A percentile compares a stretch with the other conserved stretches of the same genome.
Evolutionary conservation across 2,329 filamentous ascomycete genomes (phyloP).

Genomic region (Ascocoryne sarcoides): DNA sequence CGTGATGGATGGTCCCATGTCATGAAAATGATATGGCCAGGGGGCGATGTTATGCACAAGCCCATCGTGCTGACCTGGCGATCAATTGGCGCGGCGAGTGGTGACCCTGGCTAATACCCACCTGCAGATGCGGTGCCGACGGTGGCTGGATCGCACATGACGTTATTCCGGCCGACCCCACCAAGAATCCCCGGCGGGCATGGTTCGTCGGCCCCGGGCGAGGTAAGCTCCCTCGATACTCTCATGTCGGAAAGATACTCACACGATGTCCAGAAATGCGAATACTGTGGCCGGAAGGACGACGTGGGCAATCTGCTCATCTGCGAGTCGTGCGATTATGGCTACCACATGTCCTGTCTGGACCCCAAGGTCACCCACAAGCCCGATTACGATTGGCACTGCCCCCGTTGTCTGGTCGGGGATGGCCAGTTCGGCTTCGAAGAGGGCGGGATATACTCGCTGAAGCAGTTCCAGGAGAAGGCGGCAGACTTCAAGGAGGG

Average conservation of each 20-base stretch:
- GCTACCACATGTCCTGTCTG: conserved; percentile 79
- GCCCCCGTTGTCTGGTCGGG: conserved; percentile 86
- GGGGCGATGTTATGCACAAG: no score
- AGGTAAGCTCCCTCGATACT: conserved; percentile 46
- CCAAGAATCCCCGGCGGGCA: conserved; percentile 52
- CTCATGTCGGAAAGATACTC: conserved; percentile 14
- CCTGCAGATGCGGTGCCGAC: conserved; percentile 59
- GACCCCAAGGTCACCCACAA: conserved; percentile 73
- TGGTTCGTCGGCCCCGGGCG: conserved; percentile 35
- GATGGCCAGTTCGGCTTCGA: conserved; percentile 97
- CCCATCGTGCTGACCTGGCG: no score
- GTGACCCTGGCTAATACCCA: conserved; percentile 30
- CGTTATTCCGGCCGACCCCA: conserved; percentile 74
- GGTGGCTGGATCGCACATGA: conserved; percentile 95
- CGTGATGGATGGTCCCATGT: no score
- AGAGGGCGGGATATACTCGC: conserved; percentile 89
- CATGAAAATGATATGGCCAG: no score
- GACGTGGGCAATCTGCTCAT: conserved; percentile 62
- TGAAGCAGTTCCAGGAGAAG: conserved; percentile 93
- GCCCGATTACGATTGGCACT: conserved; percentile 90
- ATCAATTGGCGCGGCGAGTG: no score
- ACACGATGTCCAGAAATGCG: conserved; percentile 57
- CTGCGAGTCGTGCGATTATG: conserved; percentile 87
- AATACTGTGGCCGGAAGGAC: conserved; percentile 74
- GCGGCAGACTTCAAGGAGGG: conserved; percentile 90